Evolutionary conservation across 2,329 filamentous ascomycete genomes (phyloP).

Genomic region (Aspergillus proliferans): DNA sequence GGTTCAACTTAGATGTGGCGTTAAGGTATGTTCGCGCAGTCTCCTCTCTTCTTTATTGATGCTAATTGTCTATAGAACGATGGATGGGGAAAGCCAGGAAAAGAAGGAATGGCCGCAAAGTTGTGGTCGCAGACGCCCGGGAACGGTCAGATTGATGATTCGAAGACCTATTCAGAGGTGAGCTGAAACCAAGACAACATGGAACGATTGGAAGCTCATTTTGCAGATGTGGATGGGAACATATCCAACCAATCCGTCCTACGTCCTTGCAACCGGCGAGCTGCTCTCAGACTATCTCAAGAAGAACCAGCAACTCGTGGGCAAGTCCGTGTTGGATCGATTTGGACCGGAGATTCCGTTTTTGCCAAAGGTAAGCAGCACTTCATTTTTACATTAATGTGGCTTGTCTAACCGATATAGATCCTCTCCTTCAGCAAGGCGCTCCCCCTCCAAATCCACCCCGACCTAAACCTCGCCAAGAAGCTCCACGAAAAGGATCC

Average conservation of each 20-base stretch:
- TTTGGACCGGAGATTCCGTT: slow-evolving; percentile 64
- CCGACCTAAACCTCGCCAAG: slow-evolving; percentile 60
- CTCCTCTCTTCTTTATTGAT: neutral
- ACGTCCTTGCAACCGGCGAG: slow-evolving; percentile 57
- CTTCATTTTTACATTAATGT: too few relatives aligned
- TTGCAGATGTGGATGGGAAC: slow-evolving; percentile 66
- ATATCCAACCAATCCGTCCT: slow-evolving; percentile 64
- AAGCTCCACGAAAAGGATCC: slow-evolving; percentile 61
- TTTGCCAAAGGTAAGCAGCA: slow-evolving; percentile 55
- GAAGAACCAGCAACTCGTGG: slow-evolving; percentile 58
- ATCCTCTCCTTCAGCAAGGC: slow-evolving; percentile 71
- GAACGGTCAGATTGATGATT: slow-evolving; percentile 58
- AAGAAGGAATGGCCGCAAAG: slow-evolving; percentile 58
- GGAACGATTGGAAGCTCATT: neutral
- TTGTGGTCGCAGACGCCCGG: slow-evolving; percentile 61
- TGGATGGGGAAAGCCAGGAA: slow-evolving; percentile 64
- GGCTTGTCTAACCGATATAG: slow-evolving; percentile 18
- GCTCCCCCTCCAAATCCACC: slow-evolving; percentile 68
- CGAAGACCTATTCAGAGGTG: slow-evolving; percentile 58
- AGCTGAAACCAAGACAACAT: neutral
- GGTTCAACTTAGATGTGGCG: slow-evolving; percentile 49
- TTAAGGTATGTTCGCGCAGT: slow-evolving; percentile 36
- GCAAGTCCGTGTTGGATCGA: slow-evolving; percentile 54
- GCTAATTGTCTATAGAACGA: slow-evolving; percentile 46
- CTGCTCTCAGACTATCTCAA: slow-evolving; percentile 60